phyloP scores from a whole-genome alignment of 495 filamentous ascomycete genomes.

The Penicillium maclennaniae region DNA sequence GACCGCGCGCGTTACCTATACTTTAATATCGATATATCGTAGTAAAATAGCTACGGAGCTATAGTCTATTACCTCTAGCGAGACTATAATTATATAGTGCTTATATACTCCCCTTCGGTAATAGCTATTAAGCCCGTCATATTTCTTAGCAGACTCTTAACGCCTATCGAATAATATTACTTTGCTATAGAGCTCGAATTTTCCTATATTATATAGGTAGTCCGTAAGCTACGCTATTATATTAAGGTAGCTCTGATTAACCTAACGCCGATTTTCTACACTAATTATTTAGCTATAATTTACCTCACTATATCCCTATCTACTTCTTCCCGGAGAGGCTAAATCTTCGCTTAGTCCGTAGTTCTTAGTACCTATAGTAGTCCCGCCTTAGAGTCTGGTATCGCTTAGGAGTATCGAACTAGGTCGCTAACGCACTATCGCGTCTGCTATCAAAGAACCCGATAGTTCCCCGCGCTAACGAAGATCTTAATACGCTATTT shows the following conservation, averaged over 20 bases:
- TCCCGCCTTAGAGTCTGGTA: background rate
- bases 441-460: background rate
- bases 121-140: background rate
- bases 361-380: background rate
- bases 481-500: too few relatives aligned
- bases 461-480: too few relatives aligned
- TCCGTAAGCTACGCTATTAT: background rate
- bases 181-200: background rate
- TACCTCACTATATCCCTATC: background rate
- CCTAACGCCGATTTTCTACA: background rate
- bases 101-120: background rate
- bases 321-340: background rate
- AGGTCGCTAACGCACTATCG: background rate
- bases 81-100: background rate
- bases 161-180: background rate
- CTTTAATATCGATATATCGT: background rate
- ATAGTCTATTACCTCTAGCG: background rate
- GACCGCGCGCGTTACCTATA: background rate
- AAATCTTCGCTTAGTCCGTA: background rate
- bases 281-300: background rate
- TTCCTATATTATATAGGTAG: background rate
- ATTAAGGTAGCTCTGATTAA: background rate
- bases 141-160: background rate
- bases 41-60: background rate
- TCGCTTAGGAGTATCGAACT: background rate